phyloP scores from a whole-genome alignment of 805 yeast species.

The Candida broadrunensis region DNA sequence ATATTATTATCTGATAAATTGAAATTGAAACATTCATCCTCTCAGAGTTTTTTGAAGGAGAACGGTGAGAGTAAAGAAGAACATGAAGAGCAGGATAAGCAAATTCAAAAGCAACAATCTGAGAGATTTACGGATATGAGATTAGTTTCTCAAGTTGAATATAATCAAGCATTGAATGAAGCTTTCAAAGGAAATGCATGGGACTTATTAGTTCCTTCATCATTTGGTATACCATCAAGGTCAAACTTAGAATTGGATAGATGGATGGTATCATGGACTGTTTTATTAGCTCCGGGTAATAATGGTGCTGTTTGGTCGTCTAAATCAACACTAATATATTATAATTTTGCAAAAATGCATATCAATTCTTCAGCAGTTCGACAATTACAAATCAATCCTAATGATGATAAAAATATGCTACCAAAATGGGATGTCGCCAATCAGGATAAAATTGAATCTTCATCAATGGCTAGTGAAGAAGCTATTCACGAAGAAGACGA shows the following conservation, averaged over 20 bases:
- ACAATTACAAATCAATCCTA: constrained; percentile 29
- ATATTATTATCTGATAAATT: constrained; percentile 28
- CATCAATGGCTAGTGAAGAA: constrained; percentile 4
- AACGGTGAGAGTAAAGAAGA: background rate
- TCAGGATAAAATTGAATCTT: constrained; percentile 5
- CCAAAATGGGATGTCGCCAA: constrained; percentile 28
- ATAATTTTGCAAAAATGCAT: constrained; percentile 74
- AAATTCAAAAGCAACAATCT: constrained; percentile 3
- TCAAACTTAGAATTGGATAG: constrained; percentile 65
- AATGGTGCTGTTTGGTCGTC: constrained; percentile 62
- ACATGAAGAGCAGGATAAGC: background rate
- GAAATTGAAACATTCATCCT: background rate
- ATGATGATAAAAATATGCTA: constrained; percentile 20
- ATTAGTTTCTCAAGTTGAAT: constrained; percentile 64
- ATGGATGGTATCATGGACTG: constrained; percentile 84
- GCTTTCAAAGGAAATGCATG: constrained; percentile 59
- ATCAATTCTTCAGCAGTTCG: constrained; percentile 54
- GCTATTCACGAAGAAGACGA: constrained; percentile 20
- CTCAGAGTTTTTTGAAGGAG: background rate
- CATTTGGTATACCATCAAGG: constrained; percentile 67
- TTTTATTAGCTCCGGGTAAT: constrained; percentile 56
- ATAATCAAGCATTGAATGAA: constrained; percentile 59
- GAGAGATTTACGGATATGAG: constrained; percentile 46
- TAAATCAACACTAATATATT: constrained; percentile 65
- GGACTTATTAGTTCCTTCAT: constrained; percentile 57